Conservation (phyloP, 139 green algal genomes). For the Astrephomene gubernaculifera region DNA sequence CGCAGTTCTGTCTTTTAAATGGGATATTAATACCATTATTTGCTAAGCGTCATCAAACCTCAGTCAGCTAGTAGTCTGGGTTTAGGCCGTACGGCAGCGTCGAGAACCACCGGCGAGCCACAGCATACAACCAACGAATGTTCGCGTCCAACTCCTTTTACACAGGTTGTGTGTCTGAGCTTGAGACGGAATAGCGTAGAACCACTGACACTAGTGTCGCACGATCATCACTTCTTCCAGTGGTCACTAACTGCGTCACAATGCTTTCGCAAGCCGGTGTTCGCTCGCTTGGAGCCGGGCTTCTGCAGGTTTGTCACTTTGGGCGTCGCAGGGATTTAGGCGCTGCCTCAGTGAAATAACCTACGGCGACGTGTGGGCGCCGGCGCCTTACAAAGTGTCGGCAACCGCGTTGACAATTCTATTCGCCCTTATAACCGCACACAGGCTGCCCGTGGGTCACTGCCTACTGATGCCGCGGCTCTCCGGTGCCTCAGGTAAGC, state of each 20-base stretch:
- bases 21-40: too few relatives aligned
- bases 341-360: neutral
- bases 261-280: conserved; percentile 5
- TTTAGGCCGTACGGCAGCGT: too few relatives aligned
- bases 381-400: conserved; percentile 6
- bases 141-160: too few relatives aligned
- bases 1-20: too few relatives aligned
- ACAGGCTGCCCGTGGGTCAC: conserved; percentile 3
- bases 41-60: too few relatives aligned
- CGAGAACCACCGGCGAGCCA: too few relatives aligned
- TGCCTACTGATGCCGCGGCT: neutral
- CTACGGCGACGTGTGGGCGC: neutral
- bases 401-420: neutral
- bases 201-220: too few relatives aligned
- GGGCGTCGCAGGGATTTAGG: neutral
- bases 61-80: too few relatives aligned
- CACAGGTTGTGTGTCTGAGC: too few relatives aligned
- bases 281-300: neutral
- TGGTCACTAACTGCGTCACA: neutral
- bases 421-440: neutral
- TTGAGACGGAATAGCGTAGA: too few relatives aligned
- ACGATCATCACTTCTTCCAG: neutral
- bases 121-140: too few relatives aligned
- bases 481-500: conserved; percentile 19
- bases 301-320: conserved; percentile 7